These are phyloP conservation scores for Phytopythium sindhum DNA, from an alignment of 352 stramenopile genomes.

Conservation along the genomic window DNA sequence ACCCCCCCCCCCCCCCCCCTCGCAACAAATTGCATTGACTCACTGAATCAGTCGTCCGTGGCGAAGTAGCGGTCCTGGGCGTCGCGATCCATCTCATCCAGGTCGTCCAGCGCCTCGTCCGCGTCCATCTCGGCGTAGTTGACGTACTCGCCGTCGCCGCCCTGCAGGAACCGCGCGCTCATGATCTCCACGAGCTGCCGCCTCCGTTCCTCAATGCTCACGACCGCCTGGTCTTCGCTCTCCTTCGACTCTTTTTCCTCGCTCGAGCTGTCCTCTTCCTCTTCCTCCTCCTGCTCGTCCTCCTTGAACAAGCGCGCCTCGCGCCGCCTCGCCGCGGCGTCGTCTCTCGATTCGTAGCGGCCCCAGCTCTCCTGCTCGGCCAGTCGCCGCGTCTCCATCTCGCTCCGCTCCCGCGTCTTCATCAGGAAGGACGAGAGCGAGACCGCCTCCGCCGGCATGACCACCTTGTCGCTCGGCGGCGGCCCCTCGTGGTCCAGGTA, in stretches of 20 bases:
- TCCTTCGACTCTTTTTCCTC: slow-evolving; percentile 41
- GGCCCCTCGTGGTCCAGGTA: slow-evolving; percentile 25
- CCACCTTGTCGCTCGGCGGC: neutral
- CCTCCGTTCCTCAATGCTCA: slow-evolving; percentile 41
- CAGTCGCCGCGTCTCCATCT: slow-evolving; percentile 60
- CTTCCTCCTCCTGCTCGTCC: slow-evolving; percentile 39
- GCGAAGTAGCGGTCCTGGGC: slow-evolving; percentile 79
- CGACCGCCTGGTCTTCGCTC: slow-evolving; percentile 8
- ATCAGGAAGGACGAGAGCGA: slow-evolving; percentile 71
- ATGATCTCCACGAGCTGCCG: slow-evolving; percentile 73
- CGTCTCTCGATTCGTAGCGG: slow-evolving; percentile 27
- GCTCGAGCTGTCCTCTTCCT: slow-evolving; percentile 28
- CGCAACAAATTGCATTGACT: neutral
- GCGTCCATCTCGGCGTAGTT: slow-evolving; percentile 66
- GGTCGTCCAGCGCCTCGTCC: slow-evolving; percentile 60
- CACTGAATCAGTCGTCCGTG: slow-evolving; percentile 15
- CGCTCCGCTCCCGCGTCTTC: slow-evolving; percentile 56
- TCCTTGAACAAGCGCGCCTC: slow-evolving; percentile 29
- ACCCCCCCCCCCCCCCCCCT: too few species aligned
- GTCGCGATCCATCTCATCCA: slow-evolving; percentile 66
- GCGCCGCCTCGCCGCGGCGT: slow-evolving; percentile 35
- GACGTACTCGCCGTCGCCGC: slow-evolving; percentile 52
- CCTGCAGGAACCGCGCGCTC: slow-evolving; percentile 64
- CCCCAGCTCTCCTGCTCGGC: slow-evolving; percentile 64
- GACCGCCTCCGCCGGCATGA: slow-evolving; percentile 2